Base-by-base conservation (phyloP, 1,139 yeast species). In the Hansenula lynferdii region DNA sequence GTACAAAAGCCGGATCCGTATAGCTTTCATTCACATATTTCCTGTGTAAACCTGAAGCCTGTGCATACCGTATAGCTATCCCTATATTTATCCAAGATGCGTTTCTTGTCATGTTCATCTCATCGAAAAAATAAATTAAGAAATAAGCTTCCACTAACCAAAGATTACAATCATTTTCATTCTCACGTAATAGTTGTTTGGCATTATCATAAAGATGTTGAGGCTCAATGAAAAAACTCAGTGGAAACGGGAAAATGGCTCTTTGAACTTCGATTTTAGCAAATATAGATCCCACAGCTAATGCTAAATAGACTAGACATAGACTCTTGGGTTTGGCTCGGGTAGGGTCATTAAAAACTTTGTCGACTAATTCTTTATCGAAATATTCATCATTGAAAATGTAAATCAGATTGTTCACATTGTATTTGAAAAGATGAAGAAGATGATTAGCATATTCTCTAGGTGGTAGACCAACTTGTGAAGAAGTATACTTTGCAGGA, bases 121-220 rank as follows among this genome's bases (percentile, higher is more conserved):
- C 70, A 42, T 69, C 64, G 45, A 59, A 69, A 44, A 67, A 61
- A 42, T 58, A 64, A 21, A 63, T 56, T 31, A 71, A 50, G 31
- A 66, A 53, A 40, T 70, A 60, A 4, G 66, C 64, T 42, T 70
- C 67, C 2, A 69, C 68, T 17, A 66, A 49, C 73, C 75, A 70
- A 8, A 68, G 40, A 31, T 61, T 64, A 3, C 67, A 68, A 45
- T 67, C 71, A 34, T 64, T 65, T 5, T 56, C 56, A 6, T 59
- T 53, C n/a, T 56, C 49, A 30, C 58, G 45, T 39, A 64, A 44
- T 6, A 69, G 42, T 21, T 56, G 49, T 37, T 61, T 42, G 1
- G 69, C 72, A 37, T 60, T 52, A 23, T 65, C 64, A 38, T 65
- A 64, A 41, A 56, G 66, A 5, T 51, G 40, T 7, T 42, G 37